A percentile compares a stretch with the other conserved stretches of the same genome.
These are phyloP conservation scores for Pichia eremophila DNA, from an alignment of 805 yeast genomes.

Conservation along the genomic window DNA sequence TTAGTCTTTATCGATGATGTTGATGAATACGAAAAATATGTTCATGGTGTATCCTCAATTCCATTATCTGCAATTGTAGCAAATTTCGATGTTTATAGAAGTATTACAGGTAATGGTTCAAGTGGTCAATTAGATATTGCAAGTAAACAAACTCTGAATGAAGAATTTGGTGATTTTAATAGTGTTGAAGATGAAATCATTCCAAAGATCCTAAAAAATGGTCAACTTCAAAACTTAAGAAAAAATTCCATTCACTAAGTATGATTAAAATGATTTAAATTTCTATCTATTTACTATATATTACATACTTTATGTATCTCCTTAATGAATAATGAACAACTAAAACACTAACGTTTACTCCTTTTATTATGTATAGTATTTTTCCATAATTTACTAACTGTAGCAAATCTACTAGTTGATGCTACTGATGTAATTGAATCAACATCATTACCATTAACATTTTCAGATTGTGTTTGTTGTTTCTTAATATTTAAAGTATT, in stretches of 20 bases:
- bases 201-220: conserved; percentile 48
- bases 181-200: conserved; percentile 44
- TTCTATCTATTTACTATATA: not conserved
- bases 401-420: not conserved
- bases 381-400: not conserved
- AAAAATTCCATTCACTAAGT: not conserved
- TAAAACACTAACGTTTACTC: not conserved
- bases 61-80: conserved; percentile 58
- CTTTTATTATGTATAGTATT: not conserved
- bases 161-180: conserved; percentile 57
- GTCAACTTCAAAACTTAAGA: conserved; percentile 35
- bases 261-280: not conserved
- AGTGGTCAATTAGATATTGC: conserved; percentile 70
- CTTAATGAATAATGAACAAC: not conserved
- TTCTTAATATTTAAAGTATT: not conserved
- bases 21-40: conserved; percentile 39
- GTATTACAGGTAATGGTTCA: conserved; percentile 52
- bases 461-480: not conserved
- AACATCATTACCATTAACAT: not conserved
- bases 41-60: conserved; percentile 39
- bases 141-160: conserved; percentile 50
- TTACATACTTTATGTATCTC: not conserved
- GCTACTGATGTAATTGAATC: too few species aligned
- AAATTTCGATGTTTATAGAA: conserved; percentile 54
- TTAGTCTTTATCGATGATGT: conserved; percentile 52